Conservation (phyloP, 495 filamentous ascomycete species). For the Aspergillus carlsbadensis region DNA sequence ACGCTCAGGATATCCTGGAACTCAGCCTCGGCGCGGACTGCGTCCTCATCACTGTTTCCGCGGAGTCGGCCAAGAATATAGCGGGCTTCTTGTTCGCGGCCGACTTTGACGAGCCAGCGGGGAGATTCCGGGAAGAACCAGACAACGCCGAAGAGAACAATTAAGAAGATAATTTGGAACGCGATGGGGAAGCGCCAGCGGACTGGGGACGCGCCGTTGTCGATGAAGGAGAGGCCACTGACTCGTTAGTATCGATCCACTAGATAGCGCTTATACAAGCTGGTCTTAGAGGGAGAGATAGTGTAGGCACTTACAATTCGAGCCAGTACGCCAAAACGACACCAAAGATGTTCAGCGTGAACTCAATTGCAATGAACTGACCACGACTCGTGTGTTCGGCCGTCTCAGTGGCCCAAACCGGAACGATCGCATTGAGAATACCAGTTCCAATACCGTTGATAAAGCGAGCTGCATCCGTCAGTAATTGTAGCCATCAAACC, state of each 20-base stretch:
- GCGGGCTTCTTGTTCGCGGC: conserved; percentile 59
- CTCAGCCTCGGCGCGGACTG: conserved; percentile 55
- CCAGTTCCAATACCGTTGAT: conserved; percentile 74
- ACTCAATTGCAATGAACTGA: conserved; percentile 70
- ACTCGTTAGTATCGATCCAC: conserved; percentile 11
- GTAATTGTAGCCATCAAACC: not conserved
- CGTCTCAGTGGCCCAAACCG: conserved; percentile 70
- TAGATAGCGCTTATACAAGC: not conserved
- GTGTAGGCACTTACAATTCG: conserved; percentile 52
- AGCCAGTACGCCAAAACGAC: conserved; percentile 74
- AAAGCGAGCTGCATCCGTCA: conserved; percentile 48
- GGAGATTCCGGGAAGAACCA: conserved; percentile 69
- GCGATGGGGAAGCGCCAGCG: conserved; percentile 70
- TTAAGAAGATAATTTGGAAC: conserved; percentile 66
- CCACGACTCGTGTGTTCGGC: conserved; percentile 67
- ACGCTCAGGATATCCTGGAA: conserved; percentile 62
- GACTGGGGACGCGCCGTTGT: conserved; percentile 54
- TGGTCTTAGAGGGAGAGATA: not conserved
- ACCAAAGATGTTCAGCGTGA: conserved; percentile 72
- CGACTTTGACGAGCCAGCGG: conserved; percentile 62
- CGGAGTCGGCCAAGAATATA: conserved; percentile 63
- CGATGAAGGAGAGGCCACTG: conserved; percentile 57
- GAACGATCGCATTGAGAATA: conserved; percentile 68
- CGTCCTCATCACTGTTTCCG: conserved; percentile 55
- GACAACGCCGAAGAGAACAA: conserved; percentile 46